phyloP scores from a whole-genome alignment of 768 basidiomycete genomes.

The Naganishia vishniacii region DNA sequence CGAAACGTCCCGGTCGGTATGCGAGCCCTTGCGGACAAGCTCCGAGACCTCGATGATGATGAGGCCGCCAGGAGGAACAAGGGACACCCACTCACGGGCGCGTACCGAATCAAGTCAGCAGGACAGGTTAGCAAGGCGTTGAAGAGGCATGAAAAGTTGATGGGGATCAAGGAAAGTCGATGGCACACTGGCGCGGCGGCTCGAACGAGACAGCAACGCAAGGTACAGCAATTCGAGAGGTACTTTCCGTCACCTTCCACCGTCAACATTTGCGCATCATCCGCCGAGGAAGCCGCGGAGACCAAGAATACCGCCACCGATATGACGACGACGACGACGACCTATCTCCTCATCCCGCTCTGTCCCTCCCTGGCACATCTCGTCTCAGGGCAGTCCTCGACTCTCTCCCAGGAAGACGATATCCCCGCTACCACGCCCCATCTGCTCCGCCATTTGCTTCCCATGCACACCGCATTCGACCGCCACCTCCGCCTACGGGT shows the following conservation, averaged over 20 bases:
- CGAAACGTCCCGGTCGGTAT: slow-evolving; percentile 20
- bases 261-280: background rate
- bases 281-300: background rate
- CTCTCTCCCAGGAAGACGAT: background rate
- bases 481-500: slow-evolving; percentile 14
- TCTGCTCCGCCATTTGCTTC: slow-evolving; percentile 1
- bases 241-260: slow-evolving; percentile 1
- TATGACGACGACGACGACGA: background rate
- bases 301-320: background rate
- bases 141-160: slow-evolving; percentile 21
- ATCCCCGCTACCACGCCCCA: background rate
- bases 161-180: slow-evolving; percentile 20
- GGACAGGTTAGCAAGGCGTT: slow-evolving; percentile 4
- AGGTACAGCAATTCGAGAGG: slow-evolving; percentile 3
- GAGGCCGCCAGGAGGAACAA: slow-evolving; percentile 10
- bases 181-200: background rate
- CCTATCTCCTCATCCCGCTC: slow-evolving; percentile 23
- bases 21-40: slow-evolving; percentile 22
- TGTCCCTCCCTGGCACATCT: slow-evolving; percentile 18
- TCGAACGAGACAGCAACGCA: background rate
- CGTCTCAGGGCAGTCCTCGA: slow-evolving; percentile 3
- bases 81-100: background rate
- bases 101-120: no score
- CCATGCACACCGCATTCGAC: slow-evolving; percentile 10
- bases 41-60: slow-evolving; percentile 4